A percentile compares a stretch with the other conserved stretches of the same genome.
Conservation (phyloP, 139 green algal genomes). For the Chlamydomonas asymmetrica region DNA sequence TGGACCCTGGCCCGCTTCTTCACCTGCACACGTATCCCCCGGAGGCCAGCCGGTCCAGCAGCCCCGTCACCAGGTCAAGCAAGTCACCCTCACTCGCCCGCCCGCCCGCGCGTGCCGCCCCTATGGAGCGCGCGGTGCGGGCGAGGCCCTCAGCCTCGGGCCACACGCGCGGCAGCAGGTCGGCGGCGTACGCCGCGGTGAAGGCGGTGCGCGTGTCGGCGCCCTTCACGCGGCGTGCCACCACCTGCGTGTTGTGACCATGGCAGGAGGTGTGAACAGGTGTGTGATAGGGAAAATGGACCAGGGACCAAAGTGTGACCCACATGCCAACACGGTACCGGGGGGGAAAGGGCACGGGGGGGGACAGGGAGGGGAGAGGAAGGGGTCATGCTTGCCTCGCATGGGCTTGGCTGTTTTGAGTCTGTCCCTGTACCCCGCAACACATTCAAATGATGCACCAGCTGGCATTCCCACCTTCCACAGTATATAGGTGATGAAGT, state of each 20-base stretch:
- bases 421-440: no score
- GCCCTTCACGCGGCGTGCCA: constrained; percentile 12
- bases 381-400: no score
- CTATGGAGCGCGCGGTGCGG: not conserved
- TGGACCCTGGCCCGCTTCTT: no score
- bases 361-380: no score
- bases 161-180: constrained; percentile 8
- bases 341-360: no score
- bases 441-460: no score
- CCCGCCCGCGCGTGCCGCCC: not conserved
- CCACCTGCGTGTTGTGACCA: constrained; percentile 30
- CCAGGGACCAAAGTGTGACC: no score
- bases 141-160: not conserved
- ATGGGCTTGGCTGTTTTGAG: no score
- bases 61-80: not conserved
- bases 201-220: constrained; percentile 10
- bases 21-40: constrained; percentile 39
- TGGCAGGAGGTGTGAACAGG: not conserved
- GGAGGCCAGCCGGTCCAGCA: constrained; percentile 29
- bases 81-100: not conserved
- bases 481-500: constrained; percentile 50
- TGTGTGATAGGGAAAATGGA: not conserved
- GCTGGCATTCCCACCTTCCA: constrained; percentile 51
- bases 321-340: no score
- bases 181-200: not conserved